Evolutionary conservation across 1,284 basidiomycete genomes (phyloP), one percentile per base, ranked within the genome.

Genomic region (Pseudozyma flocculosa): DNA sequence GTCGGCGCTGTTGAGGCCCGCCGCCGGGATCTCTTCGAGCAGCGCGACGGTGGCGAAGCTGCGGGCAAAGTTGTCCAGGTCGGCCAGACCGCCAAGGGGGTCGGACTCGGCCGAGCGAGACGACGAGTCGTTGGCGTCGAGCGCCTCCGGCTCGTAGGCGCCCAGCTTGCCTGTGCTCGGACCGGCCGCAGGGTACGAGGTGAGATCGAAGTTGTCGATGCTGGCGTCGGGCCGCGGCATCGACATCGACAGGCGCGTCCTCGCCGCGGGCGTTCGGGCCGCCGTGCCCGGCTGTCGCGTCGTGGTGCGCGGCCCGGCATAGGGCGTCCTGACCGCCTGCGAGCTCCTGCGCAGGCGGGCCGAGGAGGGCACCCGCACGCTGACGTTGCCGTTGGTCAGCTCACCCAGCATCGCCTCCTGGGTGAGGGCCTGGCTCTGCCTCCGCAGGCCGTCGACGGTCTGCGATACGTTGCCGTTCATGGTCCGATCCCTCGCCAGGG

Each of bases 11-110:
- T 11, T 40, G 3, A 50, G 17, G 10, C 22, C 37, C 9, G 53
- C 34, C 24, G 63, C 42, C 22, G 50, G 41, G 48, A 73, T 64
- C 47, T 71, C 61, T 17, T 71, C 71, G 15, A 71, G 47, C 13
- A 73, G 63, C 22, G 63, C 59, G 4, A 58, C 59, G 29, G 52
- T 55, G 2, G 68, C 71, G 39, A 67, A 68, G 40, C 63, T 64
- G 23, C 64, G 65, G 2, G 65, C 68, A 32, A 73, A 68, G 34
- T 50, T 49, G 30, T 60, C 62, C 40, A 70, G 51, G 40, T 59
- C 65, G 13, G 64, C 58, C 15, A 68, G 43, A 9, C 38, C 55
- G 4, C 45, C 40, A n/a, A 61, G 53, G 37, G 45, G 18, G 8
- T 23, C 24, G 8, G 24, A 26, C 11, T 43, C 54, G 18, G 41